Conservation (phyloP, 2,329 filamentous ascomycete genomes). For the Onygenales sp. region DNA sequence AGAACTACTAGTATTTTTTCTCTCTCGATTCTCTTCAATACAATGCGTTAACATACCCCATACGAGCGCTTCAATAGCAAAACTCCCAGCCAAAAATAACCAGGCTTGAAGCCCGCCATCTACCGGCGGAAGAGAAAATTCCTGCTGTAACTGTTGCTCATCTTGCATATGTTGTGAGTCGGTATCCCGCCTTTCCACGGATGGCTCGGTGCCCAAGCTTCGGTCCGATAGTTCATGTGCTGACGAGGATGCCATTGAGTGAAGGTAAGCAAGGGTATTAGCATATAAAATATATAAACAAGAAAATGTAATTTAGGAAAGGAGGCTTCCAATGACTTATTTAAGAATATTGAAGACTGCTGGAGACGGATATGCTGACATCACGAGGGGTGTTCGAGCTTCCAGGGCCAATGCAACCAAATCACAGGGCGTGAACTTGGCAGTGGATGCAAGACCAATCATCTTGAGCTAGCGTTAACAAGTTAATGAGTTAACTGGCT, state of each 20-base stretch:
- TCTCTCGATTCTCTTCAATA: neutral
- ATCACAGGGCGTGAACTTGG: too few relatives aligned
- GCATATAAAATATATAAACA: too few relatives aligned
- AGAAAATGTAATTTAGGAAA: too few relatives aligned
- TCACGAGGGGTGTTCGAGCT: too few relatives aligned
- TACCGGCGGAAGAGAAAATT: slow-evolving; percentile 21
- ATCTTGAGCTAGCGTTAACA: too few relatives aligned
- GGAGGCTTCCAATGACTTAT: too few relatives aligned
- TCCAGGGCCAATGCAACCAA: too few relatives aligned
- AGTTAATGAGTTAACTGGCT: too few relatives aligned
- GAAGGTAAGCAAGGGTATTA: neutral
- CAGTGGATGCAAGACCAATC: too few relatives aligned
- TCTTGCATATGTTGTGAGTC: neutral
- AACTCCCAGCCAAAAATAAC: slow-evolving; percentile 42
- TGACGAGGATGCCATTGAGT: neutral
- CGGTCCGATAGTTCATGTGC: neutral
- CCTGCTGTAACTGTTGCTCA: neutral
- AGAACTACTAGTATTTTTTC: neutral
- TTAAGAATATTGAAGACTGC: too few relatives aligned
- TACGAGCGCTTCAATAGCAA: slow-evolving; percentile 44
- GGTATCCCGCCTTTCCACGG: neutral
- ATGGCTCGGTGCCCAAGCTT: neutral
- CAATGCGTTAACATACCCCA: slow-evolving; percentile 35
- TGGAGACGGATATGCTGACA: too few relatives aligned
- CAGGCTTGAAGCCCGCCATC: slow-evolving; percentile 33